phyloP scores from a whole-genome alignment of 441 rosid species.

The Euphorbia schlechtendalii region DNA sequence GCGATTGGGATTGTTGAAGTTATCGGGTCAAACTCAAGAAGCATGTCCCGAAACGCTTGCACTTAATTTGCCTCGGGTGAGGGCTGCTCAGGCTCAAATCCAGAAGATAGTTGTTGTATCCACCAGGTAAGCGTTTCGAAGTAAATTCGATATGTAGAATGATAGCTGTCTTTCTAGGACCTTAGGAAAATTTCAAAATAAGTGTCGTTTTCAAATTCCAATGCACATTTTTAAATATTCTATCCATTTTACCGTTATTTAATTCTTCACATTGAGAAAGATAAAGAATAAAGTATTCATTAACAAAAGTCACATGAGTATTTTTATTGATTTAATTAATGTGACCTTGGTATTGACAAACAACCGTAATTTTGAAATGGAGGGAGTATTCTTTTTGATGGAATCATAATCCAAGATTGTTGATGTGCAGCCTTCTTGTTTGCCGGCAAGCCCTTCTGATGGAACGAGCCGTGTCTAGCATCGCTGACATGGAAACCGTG shows the following conservation, averaged over 20 bases:
- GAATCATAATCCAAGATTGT: constrained; percentile 3
- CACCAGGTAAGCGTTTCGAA: constrained; percentile 40
- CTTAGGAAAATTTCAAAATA: no score
- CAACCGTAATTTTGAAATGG: no score
- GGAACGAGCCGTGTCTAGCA: constrained; percentile 37
- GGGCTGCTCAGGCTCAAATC: constrained; percentile 66
- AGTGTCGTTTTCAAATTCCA: no score
- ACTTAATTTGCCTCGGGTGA: constrained; percentile 62
- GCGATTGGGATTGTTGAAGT: constrained; percentile 79
- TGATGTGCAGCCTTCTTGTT: constrained; percentile 60
- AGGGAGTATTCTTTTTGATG: no score
- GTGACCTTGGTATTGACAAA: no score
- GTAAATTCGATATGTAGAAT: neutral
- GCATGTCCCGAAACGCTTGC: constrained; percentile 63
- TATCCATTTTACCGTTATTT: no score
- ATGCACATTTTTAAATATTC: no score
- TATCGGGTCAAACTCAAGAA: constrained; percentile 56
- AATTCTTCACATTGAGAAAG: no score
- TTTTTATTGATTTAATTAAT: no score
- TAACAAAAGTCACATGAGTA: no score
- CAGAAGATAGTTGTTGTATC: constrained; percentile 73
- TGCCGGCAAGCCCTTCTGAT: constrained; percentile 65
- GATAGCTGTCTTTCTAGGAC: no score
- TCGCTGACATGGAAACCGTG: constrained; percentile 48
- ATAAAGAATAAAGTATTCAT: no score